These are phyloP conservation scores for Limnomonas spitsbergensis DNA, from an alignment of 139 green algal species.

Conservation along the genomic window DNA sequence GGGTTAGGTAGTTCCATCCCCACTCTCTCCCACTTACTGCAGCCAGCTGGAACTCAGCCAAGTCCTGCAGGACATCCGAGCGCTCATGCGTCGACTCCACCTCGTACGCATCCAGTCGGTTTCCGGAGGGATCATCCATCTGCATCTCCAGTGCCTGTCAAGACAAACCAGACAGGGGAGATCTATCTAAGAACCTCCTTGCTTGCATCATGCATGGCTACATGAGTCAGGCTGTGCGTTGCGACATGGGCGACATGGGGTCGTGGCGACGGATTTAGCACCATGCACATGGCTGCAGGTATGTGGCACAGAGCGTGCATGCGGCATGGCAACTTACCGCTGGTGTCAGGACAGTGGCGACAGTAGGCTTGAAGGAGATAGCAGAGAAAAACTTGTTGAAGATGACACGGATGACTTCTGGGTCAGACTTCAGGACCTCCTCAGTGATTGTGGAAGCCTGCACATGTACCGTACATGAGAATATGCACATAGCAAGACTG, in stretches of 20 bases:
- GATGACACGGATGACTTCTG: slow-evolving; percentile 73
- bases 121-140: slow-evolving; percentile 58
- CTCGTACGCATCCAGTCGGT: slow-evolving; percentile 89
- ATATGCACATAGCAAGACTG: too few relatives aligned
- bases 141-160: slow-evolving; percentile 72
- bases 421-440: slow-evolving; percentile 80
- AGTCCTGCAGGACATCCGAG: slow-evolving; percentile 83
- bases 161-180: too few relatives aligned
- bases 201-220: too few relatives aligned
- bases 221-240: too few relatives aligned
- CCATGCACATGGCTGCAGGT: too few relatives aligned
- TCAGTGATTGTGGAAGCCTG: slow-evolving; percentile 75
- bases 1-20: too few relatives aligned
- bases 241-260: too few relatives aligned
- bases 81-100: slow-evolving; percentile 84
- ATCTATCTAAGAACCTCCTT: too few relatives aligned
- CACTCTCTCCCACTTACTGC: too few relatives aligned
- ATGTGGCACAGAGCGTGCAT: too few relatives aligned
- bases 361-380: slow-evolving; percentile 91
- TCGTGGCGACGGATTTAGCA: too few relatives aligned
- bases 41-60: slow-evolving; percentile 95
- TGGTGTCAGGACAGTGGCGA: slow-evolving; percentile 88
- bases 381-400: slow-evolving; percentile 94
- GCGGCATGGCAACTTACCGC: slow-evolving; percentile 24
- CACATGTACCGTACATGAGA: too few relatives aligned